These are phyloP conservation scores for Globisporangium cystogenes DNA, from an alignment of 352 stramenopile species.

Conservation along the genomic window DNA sequence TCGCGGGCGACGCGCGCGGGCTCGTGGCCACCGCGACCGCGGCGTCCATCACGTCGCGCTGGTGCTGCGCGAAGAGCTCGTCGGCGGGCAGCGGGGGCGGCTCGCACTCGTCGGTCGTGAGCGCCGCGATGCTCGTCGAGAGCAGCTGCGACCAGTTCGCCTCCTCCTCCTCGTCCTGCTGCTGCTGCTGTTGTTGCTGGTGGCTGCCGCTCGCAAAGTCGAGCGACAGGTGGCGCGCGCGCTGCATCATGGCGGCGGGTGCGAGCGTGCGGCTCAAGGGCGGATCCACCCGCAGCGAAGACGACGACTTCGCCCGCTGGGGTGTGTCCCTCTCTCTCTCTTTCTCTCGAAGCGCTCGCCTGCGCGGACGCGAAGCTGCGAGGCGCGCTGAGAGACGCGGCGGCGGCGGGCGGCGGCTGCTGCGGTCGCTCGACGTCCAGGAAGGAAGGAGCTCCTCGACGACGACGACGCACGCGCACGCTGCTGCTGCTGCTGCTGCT, in stretches of 20 bases:
- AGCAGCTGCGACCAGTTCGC: conserved; percentile 63
- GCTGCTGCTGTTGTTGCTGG: conserved; percentile 5
- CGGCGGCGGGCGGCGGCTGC: neutral
- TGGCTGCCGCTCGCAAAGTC: conserved; percentile 35
- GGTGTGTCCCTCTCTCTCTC: conserved; percentile 9
- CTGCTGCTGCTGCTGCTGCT: conserved; percentile 1
- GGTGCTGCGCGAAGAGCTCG: conserved; percentile 16
- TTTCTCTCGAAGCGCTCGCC: neutral
- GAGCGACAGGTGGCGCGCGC: conserved; percentile 55
- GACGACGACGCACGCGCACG: neutral
- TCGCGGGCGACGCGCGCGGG: conserved; percentile 7
- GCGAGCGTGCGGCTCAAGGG: neutral
- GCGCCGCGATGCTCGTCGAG: conserved; percentile 55
- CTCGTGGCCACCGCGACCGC: conserved; percentile 14
- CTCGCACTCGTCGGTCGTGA: conserved; percentile 27
- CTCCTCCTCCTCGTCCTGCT: conserved; percentile 13
- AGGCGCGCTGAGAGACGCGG: neutral
- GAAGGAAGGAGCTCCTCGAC: neutral
- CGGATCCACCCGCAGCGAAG: conserved; percentile 15
- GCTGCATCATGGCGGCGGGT: conserved; percentile 26
- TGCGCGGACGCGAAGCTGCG: neutral
- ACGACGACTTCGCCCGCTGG: conserved; percentile 17
- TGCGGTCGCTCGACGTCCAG: neutral
- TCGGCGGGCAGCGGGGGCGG: neutral
- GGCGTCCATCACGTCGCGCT: conserved; percentile 14